A percentile compares a stretch with the other conserved stretches of the same genome.
These are phyloP conservation scores for Eucalyptus regnans DNA, from an alignment of 345 rosid genomes.

Conservation along the genomic window DNA sequence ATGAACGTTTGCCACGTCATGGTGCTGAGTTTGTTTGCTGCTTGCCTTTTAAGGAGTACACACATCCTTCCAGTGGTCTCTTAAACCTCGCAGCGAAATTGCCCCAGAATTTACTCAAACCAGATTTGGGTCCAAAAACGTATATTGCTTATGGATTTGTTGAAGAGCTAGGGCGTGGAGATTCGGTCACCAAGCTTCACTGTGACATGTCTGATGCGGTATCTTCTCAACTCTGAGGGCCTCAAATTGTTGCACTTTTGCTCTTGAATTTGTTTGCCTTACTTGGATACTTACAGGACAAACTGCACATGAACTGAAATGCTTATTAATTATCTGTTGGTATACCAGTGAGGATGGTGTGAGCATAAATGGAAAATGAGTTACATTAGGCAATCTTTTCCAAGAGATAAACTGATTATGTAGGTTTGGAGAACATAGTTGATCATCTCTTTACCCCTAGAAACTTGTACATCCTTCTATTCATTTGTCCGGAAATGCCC, in stretches of 20 bases:
- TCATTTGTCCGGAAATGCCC: neutral
- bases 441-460: neutral
- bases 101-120: conserved; percentile 40
- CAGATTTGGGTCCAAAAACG: conserved; percentile 86
- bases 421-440: neutral
- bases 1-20: conserved; percentile 56
- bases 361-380: neutral
- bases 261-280: neutral
- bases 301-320: neutral
- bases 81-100: conserved; percentile 51
- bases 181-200: conserved; percentile 86
- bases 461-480: neutral
- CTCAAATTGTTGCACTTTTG: neutral
- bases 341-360: neutral
- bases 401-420: neutral
- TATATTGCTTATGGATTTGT: conserved; percentile 64
- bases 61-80: conserved; percentile 49
- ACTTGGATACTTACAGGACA: neutral
- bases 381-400: neutral
- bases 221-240: neutral
- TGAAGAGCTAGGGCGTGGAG: conserved; percentile 75
- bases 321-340: neutral
- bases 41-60: conserved; percentile 71
- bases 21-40: conserved; percentile 46
- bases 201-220: conserved; percentile 92